Evolutionary conservation across 768 basidiomycete species (phyloP).

Genomic region (Crucibulum laeve): DNA sequence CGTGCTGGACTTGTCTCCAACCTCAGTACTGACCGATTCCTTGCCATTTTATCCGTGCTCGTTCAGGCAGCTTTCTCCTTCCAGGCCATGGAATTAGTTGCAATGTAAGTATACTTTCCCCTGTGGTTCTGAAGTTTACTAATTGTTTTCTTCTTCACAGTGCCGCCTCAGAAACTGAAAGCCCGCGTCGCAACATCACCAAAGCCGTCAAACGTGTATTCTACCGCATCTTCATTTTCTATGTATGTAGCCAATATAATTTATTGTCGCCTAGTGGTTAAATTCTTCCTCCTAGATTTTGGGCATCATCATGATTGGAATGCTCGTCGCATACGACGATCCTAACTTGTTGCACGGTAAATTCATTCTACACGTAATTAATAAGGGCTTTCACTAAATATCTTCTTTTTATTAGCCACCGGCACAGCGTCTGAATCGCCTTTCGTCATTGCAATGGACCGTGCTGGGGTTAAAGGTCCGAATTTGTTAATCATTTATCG

Average conservation of each 20-base stretch:
- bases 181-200: conserved; percentile 73
- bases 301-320: conserved; percentile 69
- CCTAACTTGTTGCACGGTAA: conserved; percentile 37
- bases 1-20: conserved; percentile 36
- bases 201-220: conserved; percentile 76
- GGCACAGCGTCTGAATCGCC: conserved; percentile 77
- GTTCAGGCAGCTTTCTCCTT: conserved; percentile 68
- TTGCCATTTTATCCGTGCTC: conserved; percentile 38
- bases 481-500: neutral
- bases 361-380: conserved; percentile 3
- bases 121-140: neutral
- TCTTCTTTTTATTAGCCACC: conserved; percentile 17
- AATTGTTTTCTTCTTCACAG: conserved; percentile 23
- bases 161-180: conserved; percentile 73
- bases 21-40: conserved; percentile 42
- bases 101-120: conserved; percentile 38
- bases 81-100: conserved; percentile 74
- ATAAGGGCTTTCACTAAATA: neutral
- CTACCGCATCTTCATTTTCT: conserved; percentile 78
- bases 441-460: conserved; percentile 78
- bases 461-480: conserved; percentile 64
- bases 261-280: neutral
- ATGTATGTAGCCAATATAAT: conserved; percentile 33
- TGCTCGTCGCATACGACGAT: conserved; percentile 75
- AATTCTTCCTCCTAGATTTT: conserved; percentile 37